Base-by-base conservation (phyloP, 2,329 filamentous ascomycete species). In the Lachnellula cervina region DNA sequence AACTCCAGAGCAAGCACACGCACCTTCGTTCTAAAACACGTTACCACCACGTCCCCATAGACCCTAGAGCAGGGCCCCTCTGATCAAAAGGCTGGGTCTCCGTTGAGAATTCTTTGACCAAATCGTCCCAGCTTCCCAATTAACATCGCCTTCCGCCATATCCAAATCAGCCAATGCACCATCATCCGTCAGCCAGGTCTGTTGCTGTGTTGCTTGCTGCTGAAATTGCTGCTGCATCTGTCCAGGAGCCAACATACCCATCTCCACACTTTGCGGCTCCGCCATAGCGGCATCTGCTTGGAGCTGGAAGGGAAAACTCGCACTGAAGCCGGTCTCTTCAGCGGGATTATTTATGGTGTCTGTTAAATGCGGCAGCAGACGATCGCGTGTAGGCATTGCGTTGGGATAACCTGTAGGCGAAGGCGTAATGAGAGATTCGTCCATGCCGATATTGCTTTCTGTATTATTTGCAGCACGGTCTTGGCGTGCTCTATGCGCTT, bases 401-500 rank as follows among this genome's bases (percentile, higher is more conserved):
- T 5, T 47, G 6, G 44, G 44, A 47, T 47, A 47, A 21, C 42
- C 44, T 43, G 34, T 5, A 49, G 51, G 49, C 44, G 23, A 21
- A 16, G 44, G 44, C 23, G 23, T 21, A 16, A 47, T 8, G 5
- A 47, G n/a, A 16, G 21, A 21, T 17, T 32, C 21, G n/a, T 25
- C 14, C 7, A 53, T 52, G 9, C 50, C 60, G 25, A 62, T 55
- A 5, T 11, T 32, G 9, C 9, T 32, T 32, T 47, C 57, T 17
- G 53, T 44, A 19, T 38, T 44, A 21, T 9, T 56, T 9, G 21
- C 42, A 45, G 54, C 52, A 5, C 28, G 28, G 17, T 32, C 11
- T 34, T 35, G 21, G 14, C 47, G 53, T 83, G 81, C 54, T 76
- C 76, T 43, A 76, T 73, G 49, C 83, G 74, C 44, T 77, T 79